Evolutionary conservation across 2,329 filamentous ascomycete genomes (phyloP).

Genomic region (Hyphodiscus sp.): DNA sequence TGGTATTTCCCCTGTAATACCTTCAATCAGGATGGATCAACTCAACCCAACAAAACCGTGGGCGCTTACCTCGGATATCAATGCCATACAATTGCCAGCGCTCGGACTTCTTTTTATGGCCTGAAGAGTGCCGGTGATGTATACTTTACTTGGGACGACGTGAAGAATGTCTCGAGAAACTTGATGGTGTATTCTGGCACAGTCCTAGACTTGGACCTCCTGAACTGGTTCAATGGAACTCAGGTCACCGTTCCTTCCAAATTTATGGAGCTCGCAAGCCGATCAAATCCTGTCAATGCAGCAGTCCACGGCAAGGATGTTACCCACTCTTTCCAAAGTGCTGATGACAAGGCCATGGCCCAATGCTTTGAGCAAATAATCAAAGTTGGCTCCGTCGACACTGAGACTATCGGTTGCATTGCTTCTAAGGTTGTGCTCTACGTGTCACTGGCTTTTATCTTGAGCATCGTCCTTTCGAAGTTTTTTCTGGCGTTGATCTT

Average conservation of each 20-base stretch:
- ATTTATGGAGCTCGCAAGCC: constrained; percentile 75
- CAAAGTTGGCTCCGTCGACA: constrained; percentile 93
- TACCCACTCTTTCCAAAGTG: constrained; percentile 77
- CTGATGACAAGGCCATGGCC: constrained; percentile 71
- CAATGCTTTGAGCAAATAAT: constrained; percentile 89
- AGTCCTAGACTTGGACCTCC: constrained; percentile 81
- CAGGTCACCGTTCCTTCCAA: constrained; percentile 70
- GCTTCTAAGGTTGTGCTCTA: constrained; percentile 96
- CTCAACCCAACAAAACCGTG: constrained; percentile 64
- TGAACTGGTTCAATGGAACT: constrained; percentile 81
- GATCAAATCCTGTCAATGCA: constrained; percentile 49
- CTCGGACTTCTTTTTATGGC: constrained; percentile 65
- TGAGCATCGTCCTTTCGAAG: constrained; percentile 79
- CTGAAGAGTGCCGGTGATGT: constrained; percentile 73
- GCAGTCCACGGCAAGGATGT: constrained; percentile 78
- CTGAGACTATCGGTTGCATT: constrained; percentile 93
- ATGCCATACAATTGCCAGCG: constrained; percentile 71
- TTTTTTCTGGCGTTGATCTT: constrained; percentile 88
- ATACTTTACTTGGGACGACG: constrained; percentile 93
- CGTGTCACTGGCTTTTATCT: constrained; percentile 82
- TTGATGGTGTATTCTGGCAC: constrained; percentile 91
- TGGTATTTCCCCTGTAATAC: constrained; percentile 96
- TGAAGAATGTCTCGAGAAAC: constrained; percentile 83
- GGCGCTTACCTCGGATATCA: constrained; percentile 77
- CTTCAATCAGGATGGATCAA: constrained; percentile 91